Evolutionary conservation across 1,139 yeast genomes (phyloP).

Genomic region (Keqinozyma sinolaborantium): DNA sequence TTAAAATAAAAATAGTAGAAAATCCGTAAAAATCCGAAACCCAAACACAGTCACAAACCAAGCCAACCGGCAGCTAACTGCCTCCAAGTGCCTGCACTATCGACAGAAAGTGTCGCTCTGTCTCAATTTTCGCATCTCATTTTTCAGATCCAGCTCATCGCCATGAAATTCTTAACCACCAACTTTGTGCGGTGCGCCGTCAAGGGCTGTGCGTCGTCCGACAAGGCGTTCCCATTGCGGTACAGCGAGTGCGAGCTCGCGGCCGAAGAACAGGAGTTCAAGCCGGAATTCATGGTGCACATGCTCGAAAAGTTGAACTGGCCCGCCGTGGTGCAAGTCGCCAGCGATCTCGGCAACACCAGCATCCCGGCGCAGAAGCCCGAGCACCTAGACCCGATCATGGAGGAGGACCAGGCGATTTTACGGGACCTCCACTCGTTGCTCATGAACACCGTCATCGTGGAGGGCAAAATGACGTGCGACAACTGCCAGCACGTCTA

Average conservation of each 20-base stretch:
- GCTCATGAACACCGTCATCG: slow-evolving; percentile 78
- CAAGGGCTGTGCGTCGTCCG: slow-evolving; percentile 70
- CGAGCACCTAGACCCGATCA: slow-evolving; percentile 48
- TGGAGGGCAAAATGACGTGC: slow-evolving; percentile 88
- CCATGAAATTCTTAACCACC: slow-evolving; percentile 89
- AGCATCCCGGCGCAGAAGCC: slow-evolving; percentile 66
- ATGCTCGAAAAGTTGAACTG: slow-evolving; percentile 85
- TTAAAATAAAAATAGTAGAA: too few species aligned
- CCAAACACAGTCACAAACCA: too few species aligned
- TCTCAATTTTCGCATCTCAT: too few species aligned
- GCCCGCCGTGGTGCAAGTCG: slow-evolving; percentile 77
- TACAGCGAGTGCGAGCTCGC: slow-evolving; percentile 71
- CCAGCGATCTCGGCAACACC: slow-evolving; percentile 69
- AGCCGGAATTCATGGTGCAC: slow-evolving; percentile 73
- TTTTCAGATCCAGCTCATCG: not conserved
- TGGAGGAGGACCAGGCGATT: slow-evolving; percentile 59
- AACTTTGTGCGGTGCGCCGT: slow-evolving; percentile 95
- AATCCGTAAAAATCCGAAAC: too few species aligned
- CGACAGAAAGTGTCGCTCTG: too few species aligned
- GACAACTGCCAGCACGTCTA: slow-evolving; percentile 83
- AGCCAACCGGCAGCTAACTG: too few species aligned
- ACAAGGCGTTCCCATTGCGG: slow-evolving; percentile 76
- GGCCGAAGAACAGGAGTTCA: slow-evolving; percentile 77
- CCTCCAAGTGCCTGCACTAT: too few species aligned
- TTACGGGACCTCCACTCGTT: slow-evolving; percentile 74